phyloP scores from a whole-genome alignment of 2,329 filamentous ascomycete species.

The Fusarium verrucosum region DNA sequence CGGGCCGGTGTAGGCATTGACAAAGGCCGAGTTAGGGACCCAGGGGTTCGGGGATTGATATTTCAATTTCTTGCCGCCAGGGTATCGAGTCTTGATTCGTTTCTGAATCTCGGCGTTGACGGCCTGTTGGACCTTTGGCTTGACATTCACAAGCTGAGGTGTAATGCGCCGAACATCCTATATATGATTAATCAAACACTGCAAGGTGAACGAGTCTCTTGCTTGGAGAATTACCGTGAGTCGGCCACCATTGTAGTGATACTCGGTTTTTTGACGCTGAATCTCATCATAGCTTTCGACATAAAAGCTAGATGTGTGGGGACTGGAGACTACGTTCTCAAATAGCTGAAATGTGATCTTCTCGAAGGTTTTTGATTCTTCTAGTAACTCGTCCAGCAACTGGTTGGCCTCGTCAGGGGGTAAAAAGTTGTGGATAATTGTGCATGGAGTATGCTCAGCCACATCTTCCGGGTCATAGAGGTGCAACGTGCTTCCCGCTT shows the following conservation, averaged over 20 bases:
- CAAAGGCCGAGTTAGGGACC: conserved; percentile 89
- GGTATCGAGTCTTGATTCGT: conserved; percentile 75
- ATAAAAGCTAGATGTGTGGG: conserved; percentile 86
- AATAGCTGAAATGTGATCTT: conserved; percentile 84
- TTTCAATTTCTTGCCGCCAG: conserved; percentile 75
- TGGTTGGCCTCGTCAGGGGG: conserved; percentile 74
- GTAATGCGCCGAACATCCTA: conserved; percentile 80
- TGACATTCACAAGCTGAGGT: conserved; percentile 76
- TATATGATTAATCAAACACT: conserved; percentile 13
- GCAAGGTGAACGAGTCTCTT: background rate
- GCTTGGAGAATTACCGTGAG: conserved; percentile 63
- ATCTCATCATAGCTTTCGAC: conserved; percentile 78
- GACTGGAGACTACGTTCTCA: conserved; percentile 84
- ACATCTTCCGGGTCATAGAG: conserved; percentile 85
- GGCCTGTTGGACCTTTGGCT: conserved; percentile 72
- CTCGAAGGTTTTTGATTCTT: conserved; percentile 76
- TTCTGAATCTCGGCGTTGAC: conserved; percentile 82
- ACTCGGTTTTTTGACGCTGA: conserved; percentile 76
- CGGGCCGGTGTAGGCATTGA: conserved; percentile 90
- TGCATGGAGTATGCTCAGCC: conserved; percentile 85
- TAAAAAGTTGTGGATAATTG: conserved; percentile 91
- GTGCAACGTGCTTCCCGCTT: conserved; percentile 83
- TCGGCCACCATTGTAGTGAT: conserved; percentile 83
- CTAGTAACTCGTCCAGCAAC: conserved; percentile 78
- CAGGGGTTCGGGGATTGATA: conserved; percentile 79